Evolutionary conservation across 2,329 filamentous ascomycete genomes (phyloP), one percentile per base, ranked within the genome.

Genomic region (Thielaviopsis punctulata): DNA sequence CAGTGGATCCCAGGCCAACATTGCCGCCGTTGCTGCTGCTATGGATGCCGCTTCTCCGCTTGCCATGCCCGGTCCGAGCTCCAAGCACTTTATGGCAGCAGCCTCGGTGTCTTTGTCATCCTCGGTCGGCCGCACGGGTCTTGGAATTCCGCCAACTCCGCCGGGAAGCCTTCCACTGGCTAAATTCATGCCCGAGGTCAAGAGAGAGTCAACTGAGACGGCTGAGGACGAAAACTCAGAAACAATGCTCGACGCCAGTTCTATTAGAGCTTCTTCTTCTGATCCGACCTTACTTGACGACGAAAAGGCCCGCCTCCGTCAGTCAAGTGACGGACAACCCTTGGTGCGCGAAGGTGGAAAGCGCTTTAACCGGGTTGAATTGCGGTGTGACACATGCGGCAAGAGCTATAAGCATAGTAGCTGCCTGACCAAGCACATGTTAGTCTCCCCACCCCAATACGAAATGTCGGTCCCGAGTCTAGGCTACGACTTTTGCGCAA

Each of bases 371-470:
- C 79, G 81, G 63, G 80, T 82, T 63, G 90, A 96, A 67, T 79
- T 98, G 65, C 87, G 85, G 69, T 98, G 92, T 73, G 87, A 95
- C 66, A 90, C 89, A 70, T 98, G 92, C 74, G 90, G 90, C 69
- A 98, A 98, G 77, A 88, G 88, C 71, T 98, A 98, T 80, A 98
- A 98, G 81, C 92, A 98, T 77, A 94, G 89, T 80, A 96, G 92
- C 75, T 98, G 92, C 80, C 80, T 98, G 75, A 93, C 86, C 67
- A 98, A 96, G 80, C 92, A 98, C 82, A 84, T 95, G 92, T 96
- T 82, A 79, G 92, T 95, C 76, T 72, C 76, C 80, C 76, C 73
- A 70, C 69, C 70, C 69, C 70, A 68, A 64, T 66, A 65, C 46
- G 44, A 30, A 41, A 51, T 41, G 23, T 49, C 30, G 9, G 30